A percentile compares a stretch with the other conserved stretches of the same genome.
Conservation (phyloP, 495 filamentous ascomycete genomes). For the Stereocaulon alpinum region DNA sequence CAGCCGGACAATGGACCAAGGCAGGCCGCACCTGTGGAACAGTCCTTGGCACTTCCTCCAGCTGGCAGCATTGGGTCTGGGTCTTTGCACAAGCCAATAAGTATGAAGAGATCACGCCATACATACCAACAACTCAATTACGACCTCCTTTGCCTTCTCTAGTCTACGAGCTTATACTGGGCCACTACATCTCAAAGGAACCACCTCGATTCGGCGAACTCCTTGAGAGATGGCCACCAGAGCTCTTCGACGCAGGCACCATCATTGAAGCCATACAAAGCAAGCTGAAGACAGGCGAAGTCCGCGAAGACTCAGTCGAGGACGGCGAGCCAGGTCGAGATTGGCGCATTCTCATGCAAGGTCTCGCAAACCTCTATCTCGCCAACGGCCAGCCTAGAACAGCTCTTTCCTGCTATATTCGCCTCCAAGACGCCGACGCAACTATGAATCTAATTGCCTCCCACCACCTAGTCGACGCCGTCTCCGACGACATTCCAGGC, state of each 20-base stretch:
- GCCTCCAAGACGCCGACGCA: conserved; percentile 79
- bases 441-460: conserved; percentile 77
- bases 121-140: conserved; percentile 64
- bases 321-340: conserved; percentile 56
- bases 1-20: conserved; percentile 57
- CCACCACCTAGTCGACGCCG: conserved; percentile 71
- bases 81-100: conserved; percentile 73
- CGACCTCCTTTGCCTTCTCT: conserved; percentile 70
- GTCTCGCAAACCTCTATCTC: conserved; percentile 73
- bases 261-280: conserved; percentile 63
- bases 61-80: conserved; percentile 95
- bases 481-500: conserved; percentile 78
- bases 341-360: conserved; percentile 75
- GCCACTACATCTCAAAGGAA: conserved; percentile 70
- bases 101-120: conserved; percentile 77
- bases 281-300: conserved; percentile 57
- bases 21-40: conserved; percentile 71
- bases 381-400: conserved; percentile 68
- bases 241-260: conserved; percentile 65
- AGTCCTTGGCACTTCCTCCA: conserved; percentile 62
- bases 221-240: conserved; percentile 74
- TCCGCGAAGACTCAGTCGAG: conserved; percentile 58
- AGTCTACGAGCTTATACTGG: conserved; percentile 77
- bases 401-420: conserved; percentile 80
- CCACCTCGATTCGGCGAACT: conserved; percentile 60